Percentiles rank a stretch among this genome's conserved stretches.
Conservation (phyloP, 2,329 filamentous ascomycete species). For the Nigrograna mackinnonii region DNA sequence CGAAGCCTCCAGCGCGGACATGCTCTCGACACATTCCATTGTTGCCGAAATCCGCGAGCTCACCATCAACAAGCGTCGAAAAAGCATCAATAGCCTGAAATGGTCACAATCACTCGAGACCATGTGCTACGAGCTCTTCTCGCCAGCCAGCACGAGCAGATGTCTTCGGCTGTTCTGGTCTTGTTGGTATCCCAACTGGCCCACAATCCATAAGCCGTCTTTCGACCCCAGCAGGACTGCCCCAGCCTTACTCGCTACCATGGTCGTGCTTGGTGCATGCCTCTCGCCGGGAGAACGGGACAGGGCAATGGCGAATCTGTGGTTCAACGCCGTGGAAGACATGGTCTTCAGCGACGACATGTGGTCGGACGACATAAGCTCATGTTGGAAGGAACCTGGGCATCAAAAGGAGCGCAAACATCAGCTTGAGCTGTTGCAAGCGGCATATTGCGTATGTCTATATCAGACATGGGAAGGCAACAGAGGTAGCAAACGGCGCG, state of each 20-base stretch:
- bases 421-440: not conserved
- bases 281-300: slow-evolving; percentile 5
- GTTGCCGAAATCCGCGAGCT: not conserved
- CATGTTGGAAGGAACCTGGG: not conserved
- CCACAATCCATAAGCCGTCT: slow-evolving; percentile 4
- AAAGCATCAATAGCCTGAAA: not conserved
- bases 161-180: slow-evolving; percentile 6
- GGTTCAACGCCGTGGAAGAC: slow-evolving; percentile 5
- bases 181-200: slow-evolving; percentile 8
- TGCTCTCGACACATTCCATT: not conserved
- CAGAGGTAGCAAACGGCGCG: not conserved
- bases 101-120: slow-evolving; percentile 4
- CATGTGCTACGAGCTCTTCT: slow-evolving; percentile 7
- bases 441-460: not conserved
- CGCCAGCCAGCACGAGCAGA: not conserved
- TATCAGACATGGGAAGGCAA: not conserved
- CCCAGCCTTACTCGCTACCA: slow-evolving; percentile 1
- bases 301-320: slow-evolving; percentile 1
- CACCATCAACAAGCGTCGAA: not conserved
- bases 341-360: slow-evolving; percentile 3
- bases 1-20: not conserved
- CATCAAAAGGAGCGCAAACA: not conserved
- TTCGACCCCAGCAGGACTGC: not conserved
- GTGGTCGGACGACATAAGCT: not conserved
- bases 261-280: slow-evolving; percentile 5